These are phyloP conservation scores for Malus sieversii DNA, from an alignment of 306 rosid species.

Conservation along the genomic window DNA sequence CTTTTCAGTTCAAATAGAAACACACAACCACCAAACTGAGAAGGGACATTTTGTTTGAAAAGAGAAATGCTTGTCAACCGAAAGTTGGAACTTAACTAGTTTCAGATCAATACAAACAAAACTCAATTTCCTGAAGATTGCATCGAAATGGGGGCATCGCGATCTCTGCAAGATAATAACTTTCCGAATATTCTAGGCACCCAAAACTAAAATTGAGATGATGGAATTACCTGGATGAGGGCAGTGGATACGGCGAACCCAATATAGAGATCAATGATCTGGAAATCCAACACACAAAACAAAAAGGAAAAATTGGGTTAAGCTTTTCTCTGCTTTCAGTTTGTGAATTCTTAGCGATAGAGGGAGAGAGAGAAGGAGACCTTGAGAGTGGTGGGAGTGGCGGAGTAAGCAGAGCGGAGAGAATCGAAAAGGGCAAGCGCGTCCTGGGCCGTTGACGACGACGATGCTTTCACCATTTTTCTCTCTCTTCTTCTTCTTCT, in stretches of 20 bases:
- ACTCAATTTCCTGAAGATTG: background rate
- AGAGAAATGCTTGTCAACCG: no score
- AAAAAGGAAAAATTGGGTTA: conserved; percentile 5
- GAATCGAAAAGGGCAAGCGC: conserved; percentile 58
- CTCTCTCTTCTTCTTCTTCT: background rate
- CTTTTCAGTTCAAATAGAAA: no score
- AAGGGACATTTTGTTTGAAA: background rate
- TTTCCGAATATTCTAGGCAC: background rate
- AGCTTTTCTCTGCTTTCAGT: background rate
- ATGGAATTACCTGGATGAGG: conserved; percentile 55
- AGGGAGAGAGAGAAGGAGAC: conserved; percentile 16
- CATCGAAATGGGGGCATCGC: background rate
- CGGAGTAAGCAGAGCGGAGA: conserved; percentile 71
- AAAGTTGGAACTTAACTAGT: no score
- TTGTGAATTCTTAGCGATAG: background rate
- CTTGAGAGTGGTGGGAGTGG: conserved; percentile 72
- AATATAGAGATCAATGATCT: conserved; percentile 86
- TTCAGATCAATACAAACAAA: background rate
- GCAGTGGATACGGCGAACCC: conserved; percentile 69
- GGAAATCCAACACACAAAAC: background rate
- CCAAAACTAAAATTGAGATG: background rate
- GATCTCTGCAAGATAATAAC: background rate
- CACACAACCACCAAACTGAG: no score
- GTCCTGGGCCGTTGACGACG: conserved; percentile 45
- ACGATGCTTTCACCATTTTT: conserved; percentile 4